Conservation (phyloP, 495 filamentous ascomycete genomes). For the Tuber umbilicatum region DNA sequence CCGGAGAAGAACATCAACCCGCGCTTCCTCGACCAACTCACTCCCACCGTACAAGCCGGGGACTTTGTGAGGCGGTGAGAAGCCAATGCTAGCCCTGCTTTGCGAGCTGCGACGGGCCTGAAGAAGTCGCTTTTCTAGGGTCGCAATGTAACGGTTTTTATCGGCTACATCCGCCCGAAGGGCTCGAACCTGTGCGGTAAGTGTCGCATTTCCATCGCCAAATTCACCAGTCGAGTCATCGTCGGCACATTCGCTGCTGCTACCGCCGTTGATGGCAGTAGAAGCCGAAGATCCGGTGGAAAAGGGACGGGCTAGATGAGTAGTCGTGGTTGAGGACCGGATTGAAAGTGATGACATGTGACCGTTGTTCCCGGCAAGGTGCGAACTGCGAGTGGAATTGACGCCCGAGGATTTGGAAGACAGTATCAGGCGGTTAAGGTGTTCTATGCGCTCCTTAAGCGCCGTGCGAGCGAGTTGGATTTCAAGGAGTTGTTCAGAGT, state of each 20-base stretch:
- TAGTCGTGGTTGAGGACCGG: conserved; percentile 68
- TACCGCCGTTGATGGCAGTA: conserved; percentile 48
- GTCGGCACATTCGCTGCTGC: conserved; percentile 44
- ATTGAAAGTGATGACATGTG: conserved; percentile 51
- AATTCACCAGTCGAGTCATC: conserved; percentile 73
- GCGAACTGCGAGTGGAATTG: conserved; percentile 56
- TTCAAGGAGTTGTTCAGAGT: conserved; percentile 95
- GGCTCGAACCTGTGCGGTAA: conserved; percentile 73
- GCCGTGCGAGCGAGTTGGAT: conserved; percentile 96
- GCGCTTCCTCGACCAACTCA: conserved; percentile 61
- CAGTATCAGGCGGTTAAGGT: conserved; percentile 89
- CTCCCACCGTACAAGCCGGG: conserved; percentile 43
- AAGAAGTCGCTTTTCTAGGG: conserved; percentile 81
- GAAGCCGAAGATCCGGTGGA: conserved; percentile 62
- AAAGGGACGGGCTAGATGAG: conserved; percentile 56
- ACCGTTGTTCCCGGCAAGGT: conserved; percentile 33
- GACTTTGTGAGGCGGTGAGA: conserved; percentile 47
- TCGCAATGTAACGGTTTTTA: conserved; percentile 93
- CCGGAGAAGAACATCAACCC: conserved; percentile 59
- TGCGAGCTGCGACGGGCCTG: conserved; percentile 90
- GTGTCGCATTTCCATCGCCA: conserved; percentile 76
- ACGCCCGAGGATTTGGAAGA: conserved; percentile 93
- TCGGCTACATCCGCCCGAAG: conserved; percentile 88
- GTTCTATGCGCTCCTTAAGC: conserved; percentile 93
- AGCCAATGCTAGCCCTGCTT: conserved; percentile 68